Base-by-base conservation (phyloP, 768 basidiomycete species). In the Lentinula raphanica region DNA sequence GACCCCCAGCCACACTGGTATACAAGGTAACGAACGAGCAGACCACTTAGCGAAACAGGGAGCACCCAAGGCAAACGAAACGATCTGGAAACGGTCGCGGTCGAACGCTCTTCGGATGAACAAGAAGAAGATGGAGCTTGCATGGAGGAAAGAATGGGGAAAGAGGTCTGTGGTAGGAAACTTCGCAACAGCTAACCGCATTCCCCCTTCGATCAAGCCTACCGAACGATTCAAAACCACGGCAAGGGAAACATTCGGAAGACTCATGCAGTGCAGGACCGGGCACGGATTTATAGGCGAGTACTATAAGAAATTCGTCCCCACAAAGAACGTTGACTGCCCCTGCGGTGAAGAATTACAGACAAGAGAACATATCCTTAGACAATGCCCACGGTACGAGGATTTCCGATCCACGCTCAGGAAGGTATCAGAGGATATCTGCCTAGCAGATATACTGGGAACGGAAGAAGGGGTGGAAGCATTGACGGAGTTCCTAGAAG, bases 251-350 rank as follows among this genome's bases (percentile, higher is more conserved):
- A n/a, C 69, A 1, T 67, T 65, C 32, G 69, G 69, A 19, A 40
- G 66, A 13, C 31, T 68, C 1, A 49, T 64, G 1, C 70, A 69
- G 48, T 67, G 65, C 60, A 59, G 64, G 3, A 70, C 64, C 12
- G 67, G 69, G 4, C 71, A 71, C 45, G 61, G 42, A 13, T 66
- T 63, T 57, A 64, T 61, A 5, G 69, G 72, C 31, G 65, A 68
- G 60, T 73, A 69, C 58, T 65, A 66, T 46, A 50, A 27, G 2
- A 12, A 49, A 23, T 67, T 68, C 49, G 61, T 65, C 28, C 66
- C 62, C 0, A 23, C 40, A 11, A 63, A 68, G 54, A 36, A 39
- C 45, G 53, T 59, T 39, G 53, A 48, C 56, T 72, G 71, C 62
- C 65, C 61, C 7, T 71, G 69, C 49, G 64, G 66, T 0, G 57